Conservation (phyloP, 2,329 filamentous ascomycete genomes). For the Parastagonospora avenae region DNA sequence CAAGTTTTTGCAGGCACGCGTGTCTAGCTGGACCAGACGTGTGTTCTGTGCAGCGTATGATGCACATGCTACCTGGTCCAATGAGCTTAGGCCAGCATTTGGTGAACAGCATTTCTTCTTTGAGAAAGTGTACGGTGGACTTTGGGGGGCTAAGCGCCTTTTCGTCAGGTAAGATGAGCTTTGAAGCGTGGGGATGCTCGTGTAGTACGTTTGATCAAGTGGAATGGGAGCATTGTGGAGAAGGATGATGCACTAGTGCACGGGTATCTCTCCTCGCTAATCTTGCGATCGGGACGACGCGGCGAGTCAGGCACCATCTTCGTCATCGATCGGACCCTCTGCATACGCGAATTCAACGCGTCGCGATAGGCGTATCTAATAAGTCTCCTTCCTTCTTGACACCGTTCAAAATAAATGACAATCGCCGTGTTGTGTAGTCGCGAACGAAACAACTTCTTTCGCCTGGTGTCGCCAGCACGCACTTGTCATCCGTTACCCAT, state of each 20-base stretch:
- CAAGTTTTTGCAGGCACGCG: too few species aligned
- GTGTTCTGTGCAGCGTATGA: too few species aligned
- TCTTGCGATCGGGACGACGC: conserved; percentile 28
- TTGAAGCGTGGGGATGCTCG: too few species aligned
- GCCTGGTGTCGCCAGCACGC: neutral
- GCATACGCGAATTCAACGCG: conserved; percentile 20
- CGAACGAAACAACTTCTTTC: neutral
- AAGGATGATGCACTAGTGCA: neutral
- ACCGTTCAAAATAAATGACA: too few species aligned
- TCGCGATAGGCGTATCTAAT: neutral
- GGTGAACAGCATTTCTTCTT: too few species aligned
- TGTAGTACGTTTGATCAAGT: neutral
- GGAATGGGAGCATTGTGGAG: neutral
- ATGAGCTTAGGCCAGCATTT: too few species aligned
- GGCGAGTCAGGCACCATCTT: conserved; percentile 30
- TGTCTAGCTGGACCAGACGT: too few species aligned
- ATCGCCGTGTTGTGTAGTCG: too few species aligned
- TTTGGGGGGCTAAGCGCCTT: too few species aligned
- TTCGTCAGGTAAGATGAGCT: too few species aligned
- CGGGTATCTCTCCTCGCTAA: conserved; percentile 18
- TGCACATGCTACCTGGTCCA: too few species aligned
- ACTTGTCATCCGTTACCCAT: neutral
- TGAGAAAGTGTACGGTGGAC: too few species aligned
- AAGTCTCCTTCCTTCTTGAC: neutral
- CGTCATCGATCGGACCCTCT: conserved; percentile 36